These are phyloP conservation scores for Brassica juncea DNA, from an alignment of 345 rosid species.

Conservation along the genomic window DNA sequence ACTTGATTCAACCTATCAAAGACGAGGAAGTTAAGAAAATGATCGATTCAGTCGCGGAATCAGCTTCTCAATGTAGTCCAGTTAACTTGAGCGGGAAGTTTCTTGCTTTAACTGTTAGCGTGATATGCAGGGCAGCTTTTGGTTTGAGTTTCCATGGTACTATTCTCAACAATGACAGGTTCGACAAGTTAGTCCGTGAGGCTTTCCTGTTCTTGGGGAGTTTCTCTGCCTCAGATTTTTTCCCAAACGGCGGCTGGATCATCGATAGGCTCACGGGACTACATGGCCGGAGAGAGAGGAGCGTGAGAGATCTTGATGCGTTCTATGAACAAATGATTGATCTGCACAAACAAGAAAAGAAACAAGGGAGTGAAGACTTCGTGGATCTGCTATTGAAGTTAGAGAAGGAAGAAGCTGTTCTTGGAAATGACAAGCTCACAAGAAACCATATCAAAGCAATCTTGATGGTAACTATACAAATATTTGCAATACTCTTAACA, in stretches of 20 bases:
- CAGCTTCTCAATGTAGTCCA: neutral
- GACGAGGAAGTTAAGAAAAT: conserved; percentile 49
- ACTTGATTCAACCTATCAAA: conserved; percentile 38
- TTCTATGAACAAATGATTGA: conserved; percentile 50
- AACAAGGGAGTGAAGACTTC: conserved; percentile 40
- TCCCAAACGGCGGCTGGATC: conserved; percentile 36
- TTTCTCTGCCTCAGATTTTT: conserved; percentile 45
- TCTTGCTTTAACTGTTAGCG: conserved; percentile 30
- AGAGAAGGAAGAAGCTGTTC: conserved; percentile 30
- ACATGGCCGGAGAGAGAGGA: conserved; percentile 30
- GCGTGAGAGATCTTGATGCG: conserved; percentile 35
- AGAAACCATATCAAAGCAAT: conserved; percentile 38
- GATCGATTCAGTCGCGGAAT: conserved; percentile 31
- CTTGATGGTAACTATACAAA: conserved; percentile 29
- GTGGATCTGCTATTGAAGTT: conserved; percentile 33
- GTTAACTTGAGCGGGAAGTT: conserved; percentile 38
- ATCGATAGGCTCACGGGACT: conserved; percentile 48
- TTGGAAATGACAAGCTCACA: conserved; percentile 28
- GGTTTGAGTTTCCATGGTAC: conserved; percentile 46
- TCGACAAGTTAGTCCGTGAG: conserved; percentile 42
- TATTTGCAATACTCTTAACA: neutral
- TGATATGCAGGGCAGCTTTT: conserved; percentile 47
- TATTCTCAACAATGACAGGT: conserved; percentile 28
- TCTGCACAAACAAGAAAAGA: conserved; percentile 39
- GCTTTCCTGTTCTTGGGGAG: conserved; percentile 35